A percentile compares a stretch with the other conserved stretches of the same genome.
phyloP scores from a whole-genome alignment of 805 yeast genomes.

The Zygoascus tannicola region DNA sequence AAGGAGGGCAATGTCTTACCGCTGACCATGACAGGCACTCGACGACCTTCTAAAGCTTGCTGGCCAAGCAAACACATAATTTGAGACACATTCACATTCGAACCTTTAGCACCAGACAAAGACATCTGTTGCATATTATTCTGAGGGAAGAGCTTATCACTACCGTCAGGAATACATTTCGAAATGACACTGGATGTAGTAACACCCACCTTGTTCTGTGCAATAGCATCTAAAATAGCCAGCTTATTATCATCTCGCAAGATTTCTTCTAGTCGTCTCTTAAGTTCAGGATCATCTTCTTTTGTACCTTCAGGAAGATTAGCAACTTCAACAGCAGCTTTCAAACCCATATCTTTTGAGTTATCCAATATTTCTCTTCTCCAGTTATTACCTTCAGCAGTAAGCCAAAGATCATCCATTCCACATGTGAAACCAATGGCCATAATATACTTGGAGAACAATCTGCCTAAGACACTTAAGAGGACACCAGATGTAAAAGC shows the following conservation, averaged over 20 bases:
- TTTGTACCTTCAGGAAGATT: conserved; percentile 47
- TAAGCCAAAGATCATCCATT: conserved; percentile 95
- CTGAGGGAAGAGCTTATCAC: conserved; percentile 89
- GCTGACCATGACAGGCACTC: conserved; percentile 98
- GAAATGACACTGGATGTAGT: conserved; percentile 93
- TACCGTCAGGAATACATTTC: conserved; percentile 91
- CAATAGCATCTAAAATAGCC: conserved; percentile 90
- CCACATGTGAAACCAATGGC: conserved; percentile 96
- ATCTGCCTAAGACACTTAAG: conserved; percentile 84
- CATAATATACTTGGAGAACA: conserved; percentile 89
- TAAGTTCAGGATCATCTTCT: conserved; percentile 60
- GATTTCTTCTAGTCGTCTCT: conserved; percentile 86
- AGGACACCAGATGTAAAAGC: conserved; percentile 83
- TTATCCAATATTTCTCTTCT: conserved; percentile 72
- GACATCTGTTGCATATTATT: conserved; percentile 99
- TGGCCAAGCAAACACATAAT: conserved; percentile 99
- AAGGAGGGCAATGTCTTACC: conserved; percentile 96
- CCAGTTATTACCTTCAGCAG: conserved; percentile 84
- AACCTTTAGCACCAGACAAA: conserved; percentile 97
- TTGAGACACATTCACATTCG: conserved; percentile 96
- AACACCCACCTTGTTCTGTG: conserved; percentile 84
- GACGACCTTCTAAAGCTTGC: conserved; percentile 97
- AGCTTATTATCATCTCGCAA: conserved; percentile 86
- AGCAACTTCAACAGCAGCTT: conserved; percentile 91
- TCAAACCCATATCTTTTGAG: conserved; percentile 74